Evolutionary conservation across 768 basidiomycete genomes (phyloP), one percentile per base, ranked within the genome.

Genomic region (Leccinum sublutescens): DNA sequence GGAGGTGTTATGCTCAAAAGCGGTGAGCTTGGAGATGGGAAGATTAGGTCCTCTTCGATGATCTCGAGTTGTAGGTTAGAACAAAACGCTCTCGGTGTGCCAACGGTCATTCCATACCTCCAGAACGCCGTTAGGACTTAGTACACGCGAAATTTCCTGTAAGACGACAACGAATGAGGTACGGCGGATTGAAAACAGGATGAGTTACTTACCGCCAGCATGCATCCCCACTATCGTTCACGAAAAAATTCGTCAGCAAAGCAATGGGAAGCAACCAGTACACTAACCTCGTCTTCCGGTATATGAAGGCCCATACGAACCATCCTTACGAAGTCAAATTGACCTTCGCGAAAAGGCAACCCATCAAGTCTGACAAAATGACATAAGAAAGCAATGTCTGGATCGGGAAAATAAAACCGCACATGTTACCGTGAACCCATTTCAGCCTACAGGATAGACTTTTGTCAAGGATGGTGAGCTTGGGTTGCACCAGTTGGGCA

Each of bases 391-490:
- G 57, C 50, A 50, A 54, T 6, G 52, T 48, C 55, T 5, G 15
- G 50, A 56, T 50, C 33, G 10, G 15, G 47, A 27, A 21, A 51
- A 21, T 7, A 52, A 60, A 36, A 23, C 17, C 73, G 80, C 50
- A 89, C 89, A 91, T 68, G 66, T 89, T 85, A 40, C 84, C 86
- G 56, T 85, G 83, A 0, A 86, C 78, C 89, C 89, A 91, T 68
- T 76, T 76, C 14, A 89, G 68, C 54, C 88, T 80, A 10, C 71
- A 68, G 2, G 81, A 71, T 6, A 88, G 63, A 51, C 78, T 74
- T 19, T 73, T 72, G 34, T 78, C 68, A 4, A 76, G 66, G 4
- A 79, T 65, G 10, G 63, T 56, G 21, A 75, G 68, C 29, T 73
- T 75, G 10, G 88, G 87, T 62, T 90, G 88, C 27, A 82, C 75